Conservation (phyloP, 1,284 basidiomycete genomes). For the Ganoderma lucidum region DNA sequence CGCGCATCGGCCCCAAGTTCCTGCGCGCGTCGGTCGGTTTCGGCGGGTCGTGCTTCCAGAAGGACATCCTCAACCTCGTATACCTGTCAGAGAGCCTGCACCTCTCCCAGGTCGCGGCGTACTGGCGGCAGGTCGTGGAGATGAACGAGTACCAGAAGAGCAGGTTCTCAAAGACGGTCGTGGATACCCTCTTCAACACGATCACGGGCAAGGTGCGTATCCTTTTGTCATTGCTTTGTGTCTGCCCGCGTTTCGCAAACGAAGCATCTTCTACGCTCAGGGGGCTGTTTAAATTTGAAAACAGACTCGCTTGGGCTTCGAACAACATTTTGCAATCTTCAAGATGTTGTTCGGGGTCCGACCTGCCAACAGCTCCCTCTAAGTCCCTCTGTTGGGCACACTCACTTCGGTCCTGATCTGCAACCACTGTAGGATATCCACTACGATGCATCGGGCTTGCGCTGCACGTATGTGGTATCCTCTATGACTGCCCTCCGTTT, state of each 20-base stretch:
- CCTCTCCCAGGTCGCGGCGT: constrained; percentile 96
- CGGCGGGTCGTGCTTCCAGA: constrained; percentile 99
- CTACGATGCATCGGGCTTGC: too few relatives aligned
- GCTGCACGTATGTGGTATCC: too few relatives aligned
- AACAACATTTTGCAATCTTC: too few relatives aligned
- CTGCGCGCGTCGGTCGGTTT: constrained; percentile 96
- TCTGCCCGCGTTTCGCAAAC: neutral
- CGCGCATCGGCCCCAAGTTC: constrained; percentile 95
- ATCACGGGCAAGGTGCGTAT: constrained; percentile 87
- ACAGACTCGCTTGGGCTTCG: too few relatives aligned
- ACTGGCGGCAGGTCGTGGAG: constrained; percentile 95
- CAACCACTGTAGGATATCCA: too few relatives aligned
- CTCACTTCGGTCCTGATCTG: too few relatives aligned
- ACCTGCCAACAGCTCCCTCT: too few relatives aligned
- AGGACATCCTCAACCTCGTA: constrained; percentile 98
- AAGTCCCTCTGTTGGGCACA: too few relatives aligned
- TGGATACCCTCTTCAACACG: constrained; percentile 97
- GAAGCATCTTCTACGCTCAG: neutral
- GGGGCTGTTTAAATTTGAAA: too few relatives aligned
- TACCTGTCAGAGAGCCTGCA: constrained; percentile 96
- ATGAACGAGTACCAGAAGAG: constrained; percentile 98
- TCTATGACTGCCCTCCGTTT: too few relatives aligned
- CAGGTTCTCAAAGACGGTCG: constrained; percentile 89
- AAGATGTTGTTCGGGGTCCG: too few relatives aligned
- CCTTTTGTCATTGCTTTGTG: constrained; percentile 22